These are phyloP conservation scores for Aspergillus quadrilineatus DNA, from an alignment of 2,329 filamentous ascomycete species.

Conservation along the genomic window DNA sequence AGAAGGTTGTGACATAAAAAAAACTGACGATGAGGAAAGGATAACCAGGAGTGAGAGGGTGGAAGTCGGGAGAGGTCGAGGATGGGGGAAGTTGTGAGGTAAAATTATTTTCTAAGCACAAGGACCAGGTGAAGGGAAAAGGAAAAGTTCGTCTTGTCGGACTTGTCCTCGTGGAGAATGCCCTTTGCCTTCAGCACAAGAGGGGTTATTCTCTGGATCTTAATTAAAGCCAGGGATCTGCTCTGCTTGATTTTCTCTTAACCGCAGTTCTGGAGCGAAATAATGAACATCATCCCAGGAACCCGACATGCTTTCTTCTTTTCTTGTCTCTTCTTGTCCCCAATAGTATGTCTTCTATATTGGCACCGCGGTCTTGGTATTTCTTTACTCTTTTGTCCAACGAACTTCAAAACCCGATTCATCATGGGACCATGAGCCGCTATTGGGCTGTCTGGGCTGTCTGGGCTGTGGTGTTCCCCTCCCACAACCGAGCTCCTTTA, in stretches of 20 bases:
- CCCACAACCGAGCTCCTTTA: not conserved
- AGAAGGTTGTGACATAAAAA: slow-evolving; percentile 42
- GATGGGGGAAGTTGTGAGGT: slow-evolving; percentile 36
- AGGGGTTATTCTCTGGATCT: not conserved
- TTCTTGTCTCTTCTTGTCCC: not conserved
- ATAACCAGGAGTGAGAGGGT: slow-evolving; percentile 27
- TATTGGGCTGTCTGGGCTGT: not conserved
- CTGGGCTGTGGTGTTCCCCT: not conserved
- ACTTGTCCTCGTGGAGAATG: slow-evolving; percentile 9
- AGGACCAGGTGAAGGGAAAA: slow-evolving; percentile 13
- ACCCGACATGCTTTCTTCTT: slow-evolving; percentile 7
- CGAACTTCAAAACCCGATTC: not conserved
- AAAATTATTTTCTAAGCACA: slow-evolving; percentile 44
- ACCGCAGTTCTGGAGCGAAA: slow-evolving; percentile 11
- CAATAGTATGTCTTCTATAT: slow-evolving; percentile 14
- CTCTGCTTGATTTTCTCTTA: slow-evolving; percentile 10
- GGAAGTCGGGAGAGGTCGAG: slow-evolving; percentile 19
- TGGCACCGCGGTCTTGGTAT: slow-evolving; percentile 14
- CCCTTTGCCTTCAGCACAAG: slow-evolving; percentile 10
- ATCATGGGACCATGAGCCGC: not conserved
- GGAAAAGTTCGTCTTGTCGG: slow-evolving; percentile 12
- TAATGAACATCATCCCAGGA: not conserved
- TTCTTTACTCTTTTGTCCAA: not conserved
- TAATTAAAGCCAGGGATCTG: slow-evolving; percentile 16
- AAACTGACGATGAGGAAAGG: slow-evolving; percentile 35